Base-by-base conservation (phyloP, 1,139 yeast genomes). In the Yamadazyma triangularis region DNA sequence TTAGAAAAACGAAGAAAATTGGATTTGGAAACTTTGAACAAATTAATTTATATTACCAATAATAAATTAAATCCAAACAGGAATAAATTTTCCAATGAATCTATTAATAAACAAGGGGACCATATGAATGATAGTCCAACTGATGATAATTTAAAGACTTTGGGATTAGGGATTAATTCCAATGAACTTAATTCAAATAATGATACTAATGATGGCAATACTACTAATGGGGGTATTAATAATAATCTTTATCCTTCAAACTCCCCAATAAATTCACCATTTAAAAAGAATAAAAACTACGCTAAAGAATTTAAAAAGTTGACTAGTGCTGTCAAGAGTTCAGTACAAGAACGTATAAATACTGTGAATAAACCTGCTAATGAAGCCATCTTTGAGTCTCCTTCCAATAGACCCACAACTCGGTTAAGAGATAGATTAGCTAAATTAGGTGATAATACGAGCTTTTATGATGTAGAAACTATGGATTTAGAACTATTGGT, bases 311-410 rank as follows among this genome's bases (percentile, higher is more conserved):
- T 81, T 31, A 73, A 79, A 38, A 81, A 80, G 31, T 58, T 82
- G 33, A 77, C 79, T 24, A 77, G 73, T 46, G 84, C 68, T 16
- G 86, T 85, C 25, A 84, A 82, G 44, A 73, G 73, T 16, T 81
- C 89, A 0, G 86, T 85, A 28, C 86, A 81, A 47, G 94, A 85
- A 47, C 60, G 59, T 39, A 60, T 66, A 15, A 56, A 49, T 32
- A 57, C 60, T 4, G 55, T 56, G 4, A 52, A 50, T 23, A 52
- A 54, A 25, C 56, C 51, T 25, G 56, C 49, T 18, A 60, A 56
- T 23, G 60, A 55, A 14, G 48, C 42, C 7, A 34, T 42, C 13
- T 39, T 44, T 22, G 41, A 43, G 26, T 22, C 44, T 30, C 33
- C 32, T 23, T 45, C 59, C 18, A 28, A 22, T 18, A 34, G 32